Evolutionary conservation across 192 early-diverging fungal genomes (phyloP), one percentile per base, ranked within the genome.

Genomic region (Coemansia sp.): DNA sequence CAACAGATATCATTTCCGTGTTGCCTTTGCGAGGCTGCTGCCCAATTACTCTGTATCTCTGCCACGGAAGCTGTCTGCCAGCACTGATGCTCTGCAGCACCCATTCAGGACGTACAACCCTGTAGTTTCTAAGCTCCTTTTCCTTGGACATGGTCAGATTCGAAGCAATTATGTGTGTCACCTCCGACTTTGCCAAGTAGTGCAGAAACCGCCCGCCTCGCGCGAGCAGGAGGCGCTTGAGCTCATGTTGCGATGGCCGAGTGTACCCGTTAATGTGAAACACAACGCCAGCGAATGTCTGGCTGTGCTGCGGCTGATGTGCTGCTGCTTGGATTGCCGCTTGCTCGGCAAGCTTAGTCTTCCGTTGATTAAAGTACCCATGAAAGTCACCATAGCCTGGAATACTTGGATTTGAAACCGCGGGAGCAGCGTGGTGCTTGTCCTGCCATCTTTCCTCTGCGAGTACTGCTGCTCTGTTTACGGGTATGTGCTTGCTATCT

Each of bases 251-350:
- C 54, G 81, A 75, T 18, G 89, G 88, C 44, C 86, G 69, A 2
- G 91, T 90, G 54, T 89, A 92, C n/a, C 91, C 91, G 56, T 90
- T 90, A 41, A 90, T 86, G 62, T 89, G 83, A 26, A 92, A 74
- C 5, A 74, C 72, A 32, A 75, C 75, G 9, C 75, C 72, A 12
- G 68, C 56, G 42, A 83, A 83, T 64, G 77, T 74, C 52, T 45
- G 68, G 49, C 44, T 71, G 49, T 65, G 39, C n/a, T 41, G 43
- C 6, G 70, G 74, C 23, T 58, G 66, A 1, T 65, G 42, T 6
- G 32, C 48, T 39, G 64, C 41, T 11, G 64, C 49, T 11, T 44
- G 43, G n/a, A 69, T 42, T 65, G 72, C 70, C 6, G 79, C 73
- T 43, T 81, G 79, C 68, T 75, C 67, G 9, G 79, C 79, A 18